A percentile compares a stretch with the other conserved stretches of the same genome.
phyloP scores from a whole-genome alignment of 768 basidiomycete species.

The Neoboletus magnificus region DNA sequence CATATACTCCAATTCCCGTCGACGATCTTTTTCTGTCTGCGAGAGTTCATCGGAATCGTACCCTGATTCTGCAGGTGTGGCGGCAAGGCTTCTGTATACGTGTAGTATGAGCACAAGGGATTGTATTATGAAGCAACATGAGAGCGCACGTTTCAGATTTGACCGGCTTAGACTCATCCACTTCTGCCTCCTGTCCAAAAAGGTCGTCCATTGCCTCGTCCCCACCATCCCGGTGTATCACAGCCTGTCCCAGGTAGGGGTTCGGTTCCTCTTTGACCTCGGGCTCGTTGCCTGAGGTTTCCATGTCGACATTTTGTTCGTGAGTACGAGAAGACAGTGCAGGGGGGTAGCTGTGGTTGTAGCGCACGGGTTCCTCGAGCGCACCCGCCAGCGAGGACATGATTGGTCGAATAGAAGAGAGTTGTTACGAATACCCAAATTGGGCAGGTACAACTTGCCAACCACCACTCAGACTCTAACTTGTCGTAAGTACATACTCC shows the following conservation, averaged over 20 bases:
- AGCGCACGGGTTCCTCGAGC: slow-evolving; percentile 38
- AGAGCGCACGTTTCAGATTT: slow-evolving; percentile 47
- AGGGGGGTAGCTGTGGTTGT: slow-evolving; percentile 16
- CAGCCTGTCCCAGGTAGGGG: slow-evolving; percentile 17
- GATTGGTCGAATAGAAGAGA: not conserved
- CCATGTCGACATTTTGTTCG: slow-evolving; percentile 45
- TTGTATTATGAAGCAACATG: slow-evolving; percentile 4
- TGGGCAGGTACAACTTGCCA: not conserved
- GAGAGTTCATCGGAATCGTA: slow-evolving; percentile 68
- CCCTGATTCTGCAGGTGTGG: slow-evolving; percentile 40
- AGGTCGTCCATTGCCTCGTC: slow-evolving; percentile 74
- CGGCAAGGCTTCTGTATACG: slow-evolving; percentile 35
- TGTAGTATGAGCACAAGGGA: slow-evolving; percentile 15
- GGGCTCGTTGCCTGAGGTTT: slow-evolving; percentile 11
- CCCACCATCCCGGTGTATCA: slow-evolving; percentile 10
- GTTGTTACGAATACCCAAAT: slow-evolving; percentile 6
- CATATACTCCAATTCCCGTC: slow-evolving; percentile 75
- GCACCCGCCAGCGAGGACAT: slow-evolving; percentile 66
- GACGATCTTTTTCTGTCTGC: slow-evolving; percentile 50
- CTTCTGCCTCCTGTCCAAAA: slow-evolving; percentile 69
- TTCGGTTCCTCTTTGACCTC: slow-evolving; percentile 19
- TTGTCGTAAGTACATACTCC: not conserved
- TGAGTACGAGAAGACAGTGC: slow-evolving; percentile 2
- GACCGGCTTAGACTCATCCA: slow-evolving; percentile 35
- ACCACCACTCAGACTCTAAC: not conserved